Percentiles rank a stretch among this genome's conserved stretches.
Conservation (phyloP, 2,329 filamentous ascomycete species). For the Acrodontium crateriforme region DNA sequence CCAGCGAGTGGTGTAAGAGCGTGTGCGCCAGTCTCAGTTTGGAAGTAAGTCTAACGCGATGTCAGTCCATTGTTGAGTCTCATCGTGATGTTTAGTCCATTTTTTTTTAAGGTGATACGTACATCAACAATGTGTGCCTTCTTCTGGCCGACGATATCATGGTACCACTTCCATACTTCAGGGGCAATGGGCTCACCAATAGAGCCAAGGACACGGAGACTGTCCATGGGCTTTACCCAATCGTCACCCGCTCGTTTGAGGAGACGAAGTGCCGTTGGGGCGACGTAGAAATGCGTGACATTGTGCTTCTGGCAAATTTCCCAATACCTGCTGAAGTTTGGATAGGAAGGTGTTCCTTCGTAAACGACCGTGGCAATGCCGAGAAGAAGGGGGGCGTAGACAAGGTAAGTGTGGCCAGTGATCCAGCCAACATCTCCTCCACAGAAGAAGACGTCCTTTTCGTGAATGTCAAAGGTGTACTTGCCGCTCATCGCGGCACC, state of each 20-base stretch:
- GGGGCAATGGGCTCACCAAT: constrained; percentile 96
- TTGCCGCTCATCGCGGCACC: constrained; percentile 89
- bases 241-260: constrained; percentile 92
- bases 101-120: constrained; percentile 33
- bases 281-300: constrained; percentile 96
- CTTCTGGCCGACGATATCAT: constrained; percentile 84
- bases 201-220: constrained; percentile 78
- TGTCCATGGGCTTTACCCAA: constrained; percentile 82
- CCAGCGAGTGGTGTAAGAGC: constrained; percentile 89
- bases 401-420: constrained; percentile 95
- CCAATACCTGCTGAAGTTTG: constrained; percentile 97
- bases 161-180: constrained; percentile 99
- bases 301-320: constrained; percentile 91
- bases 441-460: constrained; percentile 88
- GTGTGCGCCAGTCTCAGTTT: constrained; percentile 95
- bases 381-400: constrained; percentile 85
- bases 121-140: constrained; percentile 90
- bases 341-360: constrained; percentile 93
- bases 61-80: constrained; percentile 11
- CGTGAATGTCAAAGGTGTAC: constrained; percentile 97
- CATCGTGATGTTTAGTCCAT: too few relatives aligned
- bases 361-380: constrained; percentile 94
- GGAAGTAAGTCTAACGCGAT: constrained; percentile 77
- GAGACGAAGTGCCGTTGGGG: constrained; percentile 80
- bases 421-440: constrained; percentile 99